These are phyloP conservation scores for Clarireedia hainanense DNA, from an alignment of 2,329 filamentous ascomycete species.

Conservation along the genomic window DNA sequence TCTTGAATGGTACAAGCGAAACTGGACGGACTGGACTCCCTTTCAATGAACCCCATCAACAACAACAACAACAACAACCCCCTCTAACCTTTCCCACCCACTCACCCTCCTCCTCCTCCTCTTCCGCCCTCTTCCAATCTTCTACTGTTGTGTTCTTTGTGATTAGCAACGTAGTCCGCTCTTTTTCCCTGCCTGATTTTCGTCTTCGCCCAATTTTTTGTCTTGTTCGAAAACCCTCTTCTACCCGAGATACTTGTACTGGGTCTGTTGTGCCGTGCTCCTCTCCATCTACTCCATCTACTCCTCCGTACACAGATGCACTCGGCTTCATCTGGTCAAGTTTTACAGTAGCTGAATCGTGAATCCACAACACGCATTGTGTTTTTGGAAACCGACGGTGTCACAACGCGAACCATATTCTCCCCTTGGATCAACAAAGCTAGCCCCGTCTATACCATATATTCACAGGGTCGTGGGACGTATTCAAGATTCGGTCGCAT, in stretches of 20 bases:
- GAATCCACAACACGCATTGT: neutral
- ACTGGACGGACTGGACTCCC: neutral
- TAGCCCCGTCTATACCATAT: neutral
- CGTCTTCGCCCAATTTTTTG: neutral
- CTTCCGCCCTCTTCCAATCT: neutral
- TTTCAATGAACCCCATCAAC: neutral
- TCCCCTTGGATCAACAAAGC: constrained; percentile 3
- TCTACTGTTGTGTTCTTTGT: neutral
- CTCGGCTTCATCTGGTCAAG: neutral
- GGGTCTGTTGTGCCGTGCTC: neutral
- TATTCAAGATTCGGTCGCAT: neutral
- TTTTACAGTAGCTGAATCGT: neutral
- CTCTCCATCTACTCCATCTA: too few species aligned
- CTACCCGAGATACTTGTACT: neutral
- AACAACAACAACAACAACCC: neutral
- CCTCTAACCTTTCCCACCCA: neutral
- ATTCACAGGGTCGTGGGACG: neutral
- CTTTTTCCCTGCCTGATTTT: neutral
- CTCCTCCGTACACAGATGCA: neutral
- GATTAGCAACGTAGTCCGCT: constrained; percentile 5
- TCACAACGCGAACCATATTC: constrained; percentile 1
- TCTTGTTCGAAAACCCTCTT: neutral
- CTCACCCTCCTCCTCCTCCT: neutral
- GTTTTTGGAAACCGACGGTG: neutral
- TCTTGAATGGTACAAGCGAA: too few species aligned